Evolutionary conservation across 495 filamentous ascomycete genomes (phyloP).

Genomic region (Xylaria longipes): DNA sequence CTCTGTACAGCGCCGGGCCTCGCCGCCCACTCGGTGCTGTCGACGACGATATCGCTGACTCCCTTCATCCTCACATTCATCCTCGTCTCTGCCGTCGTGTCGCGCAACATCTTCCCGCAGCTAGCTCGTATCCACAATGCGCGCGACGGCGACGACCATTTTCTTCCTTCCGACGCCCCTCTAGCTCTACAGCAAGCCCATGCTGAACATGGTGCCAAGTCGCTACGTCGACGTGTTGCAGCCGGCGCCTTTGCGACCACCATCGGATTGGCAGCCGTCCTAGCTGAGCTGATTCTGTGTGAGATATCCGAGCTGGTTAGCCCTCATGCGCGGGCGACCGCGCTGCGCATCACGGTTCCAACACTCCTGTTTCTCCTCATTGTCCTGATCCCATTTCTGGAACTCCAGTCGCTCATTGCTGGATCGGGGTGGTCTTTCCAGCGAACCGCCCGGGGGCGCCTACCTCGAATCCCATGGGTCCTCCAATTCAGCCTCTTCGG

Average conservation of each 20-base stretch:
- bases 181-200: conserved; percentile 54
- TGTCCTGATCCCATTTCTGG: conserved; percentile 71
- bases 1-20: conserved; percentile 42
- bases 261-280: conserved; percentile 72
- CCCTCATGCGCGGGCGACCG: conserved; percentile 63
- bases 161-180: conserved; percentile 60
- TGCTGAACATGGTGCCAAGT: conserved; percentile 55
- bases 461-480: conserved; percentile 60
- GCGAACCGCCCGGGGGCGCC: conserved; percentile 53
- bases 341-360: conserved; percentile 68
- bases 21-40: conserved; percentile 34
- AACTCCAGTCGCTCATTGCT: conserved; percentile 69
- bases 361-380: conserved; percentile 70
- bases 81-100: conserved; percentile 52
- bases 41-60: conserved; percentile 45
- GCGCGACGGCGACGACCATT: conserved; percentile 57
- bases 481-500: conserved; percentile 63
- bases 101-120: conserved; percentile 68
- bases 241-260: conserved; percentile 72
- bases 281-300: conserved; percentile 77
- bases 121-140: conserved; percentile 59
- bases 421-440: conserved; percentile 64
- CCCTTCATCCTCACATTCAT: conserved; percentile 45
- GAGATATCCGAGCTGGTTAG: conserved; percentile 78
- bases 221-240: conserved; percentile 58